Conservation (phyloP, 352 stramenopile species). For the Globisporangium solare region DNA sequence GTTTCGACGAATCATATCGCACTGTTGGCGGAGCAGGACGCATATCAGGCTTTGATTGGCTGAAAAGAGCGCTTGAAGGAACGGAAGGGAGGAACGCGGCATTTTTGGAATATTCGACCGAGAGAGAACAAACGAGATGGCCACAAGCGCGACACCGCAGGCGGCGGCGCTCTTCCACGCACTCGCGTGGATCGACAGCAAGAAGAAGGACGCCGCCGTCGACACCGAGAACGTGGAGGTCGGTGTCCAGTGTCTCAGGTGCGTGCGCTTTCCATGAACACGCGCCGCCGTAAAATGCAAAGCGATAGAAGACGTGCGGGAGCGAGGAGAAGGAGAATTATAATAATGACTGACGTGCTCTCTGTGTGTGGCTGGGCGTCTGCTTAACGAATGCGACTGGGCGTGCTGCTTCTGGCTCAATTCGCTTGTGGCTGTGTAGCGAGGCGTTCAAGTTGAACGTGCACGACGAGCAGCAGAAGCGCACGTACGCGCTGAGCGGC, state of each 20-base stretch:
- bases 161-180: constrained; percentile 71
- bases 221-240: constrained; percentile 64
- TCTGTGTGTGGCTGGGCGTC: not conserved
- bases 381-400: not conserved
- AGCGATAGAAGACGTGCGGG: not conserved
- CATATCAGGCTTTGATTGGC: constrained; percentile 23
- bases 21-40: no score
- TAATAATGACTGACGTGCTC: constrained; percentile 9
- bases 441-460: constrained; percentile 68
- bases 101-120: constrained; percentile 14
- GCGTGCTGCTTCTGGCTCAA: not conserved
- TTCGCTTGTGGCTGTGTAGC: no score
- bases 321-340: not conserved
- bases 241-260: constrained; percentile 58
- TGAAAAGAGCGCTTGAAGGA: constrained; percentile 1
- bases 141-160: constrained; percentile 36
- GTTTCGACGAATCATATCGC: constrained; percentile 8
- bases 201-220: constrained; percentile 51
- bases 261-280: constrained; percentile 9
- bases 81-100: no score
- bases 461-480: constrained; percentile 50
- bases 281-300: not conserved
- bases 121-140: constrained; percentile 19
- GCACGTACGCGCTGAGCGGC: constrained; percentile 36
- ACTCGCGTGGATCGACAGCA: constrained; percentile 60